These are phyloP conservation scores for Aphanomyces astaci DNA, from an alignment of 352 stramenopile genomes.

Conservation along the genomic window DNA sequence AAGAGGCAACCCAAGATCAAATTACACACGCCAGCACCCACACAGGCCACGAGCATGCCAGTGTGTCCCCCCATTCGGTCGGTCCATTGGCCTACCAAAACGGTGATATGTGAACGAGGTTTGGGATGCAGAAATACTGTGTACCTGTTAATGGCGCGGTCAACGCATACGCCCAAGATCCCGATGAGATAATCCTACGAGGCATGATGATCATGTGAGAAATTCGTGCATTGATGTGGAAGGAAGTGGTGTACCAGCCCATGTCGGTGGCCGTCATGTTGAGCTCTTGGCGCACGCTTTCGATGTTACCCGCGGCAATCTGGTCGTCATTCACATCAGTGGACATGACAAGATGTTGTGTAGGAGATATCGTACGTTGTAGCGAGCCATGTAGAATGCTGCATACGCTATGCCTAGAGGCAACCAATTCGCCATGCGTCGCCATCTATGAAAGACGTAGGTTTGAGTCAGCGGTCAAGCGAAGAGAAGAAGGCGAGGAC, in stretches of 20 bases:
- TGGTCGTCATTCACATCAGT: background rate
- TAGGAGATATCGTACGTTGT: constrained; percentile 29
- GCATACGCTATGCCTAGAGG: constrained; percentile 67
- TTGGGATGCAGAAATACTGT: too few relatives aligned
- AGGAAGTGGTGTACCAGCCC: constrained; percentile 40
- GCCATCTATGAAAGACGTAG: constrained; percentile 33
- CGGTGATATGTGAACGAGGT: too few relatives aligned
- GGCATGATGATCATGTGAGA: constrained; percentile 3
- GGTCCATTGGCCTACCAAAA: constrained; percentile 35
- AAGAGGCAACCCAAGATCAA: constrained; percentile 48
- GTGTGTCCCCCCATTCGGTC: constrained; percentile 60
- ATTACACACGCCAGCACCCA: constrained; percentile 56
- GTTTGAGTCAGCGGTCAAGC: background rate
- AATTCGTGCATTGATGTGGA: background rate
- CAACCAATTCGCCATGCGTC: constrained; percentile 66
- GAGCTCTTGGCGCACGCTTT: constrained; percentile 39
- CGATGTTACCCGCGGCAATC: constrained; percentile 53
- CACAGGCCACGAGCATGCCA: constrained; percentile 60
- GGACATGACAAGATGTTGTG: background rate
- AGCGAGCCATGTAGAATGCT: constrained; percentile 74
- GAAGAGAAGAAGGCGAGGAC: too few relatives aligned
- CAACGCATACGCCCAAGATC: constrained; percentile 60
- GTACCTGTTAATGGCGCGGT: constrained; percentile 54
- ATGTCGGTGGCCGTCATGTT: constrained; percentile 61
- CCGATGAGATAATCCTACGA: constrained; percentile 50